Base-by-base conservation (phyloP, 2,329 filamentous ascomycete genomes). In the Phoma sp. region DNA sequence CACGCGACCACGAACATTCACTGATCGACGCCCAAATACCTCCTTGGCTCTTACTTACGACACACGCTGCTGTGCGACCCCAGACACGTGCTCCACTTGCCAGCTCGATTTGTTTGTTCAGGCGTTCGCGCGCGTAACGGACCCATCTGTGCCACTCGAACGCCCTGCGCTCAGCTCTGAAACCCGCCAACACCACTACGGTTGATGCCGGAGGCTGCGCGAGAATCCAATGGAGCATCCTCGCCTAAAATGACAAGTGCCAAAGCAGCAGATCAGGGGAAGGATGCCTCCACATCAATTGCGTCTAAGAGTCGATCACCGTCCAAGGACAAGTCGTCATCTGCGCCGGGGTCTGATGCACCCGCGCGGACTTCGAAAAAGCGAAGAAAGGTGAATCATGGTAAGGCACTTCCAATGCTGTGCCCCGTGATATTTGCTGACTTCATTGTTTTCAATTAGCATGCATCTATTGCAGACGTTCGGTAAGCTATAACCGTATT, bases 321-420 rank as follows among this genome's bases (percentile, higher is more conserved):
- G 29, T 58, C 70, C 44, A 67, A 67, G 49, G 64, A 67, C 57
- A 69, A 67, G 59, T 59, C 62, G 32, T 52, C 68, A 38, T 57
- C 69, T 41, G 66, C 69, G 30, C 52, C 68, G 35, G 65, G 56
- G 49, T 65, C 68, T 43, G 71, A 74, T 38, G 60, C 61, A 55
- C 59, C 66, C 37, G 60, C 70, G 58, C 71, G 70, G 64, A 69
- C 63, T 47, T 66, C 70, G 45, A 81, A 80, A 74, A 82, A 82
- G 74, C 75, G 79, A 57, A 75, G 79, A 65, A 82, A 82, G 68
- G 80, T 83, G 72, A 82, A 82, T 68, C 80, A 82, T 74, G 80
- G 76, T 78, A 65, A 68, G 70, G 43, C 47, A 18, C 18, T 18
- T 36, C 37, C 32, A 50, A 62, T 61, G 65, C 46, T 63, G 66